Conservation (phyloP, 2,329 filamentous ascomycete species). For the Colletotrichum orbiculare region DNA sequence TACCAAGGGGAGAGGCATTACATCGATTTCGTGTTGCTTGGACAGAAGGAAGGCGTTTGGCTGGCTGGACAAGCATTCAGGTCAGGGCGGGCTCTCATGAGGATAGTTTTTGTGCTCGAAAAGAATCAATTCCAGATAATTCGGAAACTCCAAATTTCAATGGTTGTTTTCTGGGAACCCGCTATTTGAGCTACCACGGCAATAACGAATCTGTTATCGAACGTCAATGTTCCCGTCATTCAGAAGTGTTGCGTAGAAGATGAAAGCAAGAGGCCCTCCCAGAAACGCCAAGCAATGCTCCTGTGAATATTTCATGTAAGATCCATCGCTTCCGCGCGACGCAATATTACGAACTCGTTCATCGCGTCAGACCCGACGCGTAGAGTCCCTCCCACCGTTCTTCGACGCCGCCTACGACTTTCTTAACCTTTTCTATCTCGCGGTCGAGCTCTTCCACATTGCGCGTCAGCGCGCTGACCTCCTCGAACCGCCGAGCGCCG, state of each 20-base stretch:
- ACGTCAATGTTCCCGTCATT: no score
- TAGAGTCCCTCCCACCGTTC: conserved; percentile 66
- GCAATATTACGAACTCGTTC: conserved; percentile 1
- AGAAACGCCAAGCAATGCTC: conserved; percentile 51
- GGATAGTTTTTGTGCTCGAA: background rate
- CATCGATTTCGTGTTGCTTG: background rate
- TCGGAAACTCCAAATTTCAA: no score
- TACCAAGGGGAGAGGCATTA: conserved; percentile 12
- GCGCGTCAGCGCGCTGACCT: conserved; percentile 80
- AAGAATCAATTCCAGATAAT: background rate
- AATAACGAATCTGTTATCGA: no score
- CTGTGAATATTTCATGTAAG: conserved; percentile 9
- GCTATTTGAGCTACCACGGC: no score
- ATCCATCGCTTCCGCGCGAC: background rate
- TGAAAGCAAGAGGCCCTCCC: conserved; percentile 15
- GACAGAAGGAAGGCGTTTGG: background rate
- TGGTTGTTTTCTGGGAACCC: no score
- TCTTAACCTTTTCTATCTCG: conserved; percentile 77
- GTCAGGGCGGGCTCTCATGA: background rate
- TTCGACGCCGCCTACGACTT: conserved; percentile 75
- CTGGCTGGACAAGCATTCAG: background rate
- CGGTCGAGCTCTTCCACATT: conserved; percentile 85
- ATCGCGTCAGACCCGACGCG: conserved; percentile 33
- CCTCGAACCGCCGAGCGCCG: conserved; percentile 83
- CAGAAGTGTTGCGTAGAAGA: no score